phyloP scores from a whole-genome alignment of 768 basidiomycete species.

The Pleurotus pulmonarius region DNA sequence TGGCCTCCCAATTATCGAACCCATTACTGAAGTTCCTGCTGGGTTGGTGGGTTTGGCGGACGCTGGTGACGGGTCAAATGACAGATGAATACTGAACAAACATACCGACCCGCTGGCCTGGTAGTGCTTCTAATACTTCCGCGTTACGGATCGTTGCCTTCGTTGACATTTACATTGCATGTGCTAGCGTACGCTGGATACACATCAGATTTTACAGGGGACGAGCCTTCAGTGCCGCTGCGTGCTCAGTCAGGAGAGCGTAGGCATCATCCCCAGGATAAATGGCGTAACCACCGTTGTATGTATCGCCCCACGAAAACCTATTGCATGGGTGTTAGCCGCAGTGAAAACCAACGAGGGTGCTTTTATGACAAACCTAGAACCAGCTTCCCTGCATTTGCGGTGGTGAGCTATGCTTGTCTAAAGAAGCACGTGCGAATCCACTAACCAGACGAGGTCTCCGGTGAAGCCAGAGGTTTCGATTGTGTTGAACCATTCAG shows the following conservation, averaged over 20 bases:
- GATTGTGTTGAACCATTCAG: conserved; percentile 49
- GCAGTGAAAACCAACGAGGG: too few relatives aligned
- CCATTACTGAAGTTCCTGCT: too few relatives aligned
- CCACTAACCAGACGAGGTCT: conserved; percentile 52
- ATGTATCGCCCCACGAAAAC: conserved; percentile 25
- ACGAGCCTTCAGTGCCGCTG: conserved; percentile 41
- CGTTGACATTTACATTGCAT: too few relatives aligned
- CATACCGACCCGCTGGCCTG: too few relatives aligned
- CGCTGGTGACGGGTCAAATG: too few relatives aligned
- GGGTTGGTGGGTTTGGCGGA: too few relatives aligned
- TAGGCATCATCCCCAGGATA: conserved; percentile 45
- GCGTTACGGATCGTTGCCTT: too few relatives aligned
- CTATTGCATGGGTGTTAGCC: conserved; percentile 7
- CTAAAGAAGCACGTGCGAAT: neutral
- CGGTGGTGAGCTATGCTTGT: neutral
- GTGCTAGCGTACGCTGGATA: too few relatives aligned
- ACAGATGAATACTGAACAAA: too few relatives aligned
- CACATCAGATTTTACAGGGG: too few relatives aligned
- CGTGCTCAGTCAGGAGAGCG: conserved; percentile 33
- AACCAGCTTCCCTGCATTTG: conserved; percentile 23
- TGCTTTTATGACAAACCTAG: neutral
- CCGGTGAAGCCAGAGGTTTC: conserved; percentile 54
- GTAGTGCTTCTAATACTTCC: too few relatives aligned
- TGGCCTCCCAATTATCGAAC: too few relatives aligned
- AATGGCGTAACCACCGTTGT: conserved; percentile 50